Evolutionary conservation across 1,284 basidiomycete genomes (phyloP).

Genomic region (Marasmius oreades): DNA sequence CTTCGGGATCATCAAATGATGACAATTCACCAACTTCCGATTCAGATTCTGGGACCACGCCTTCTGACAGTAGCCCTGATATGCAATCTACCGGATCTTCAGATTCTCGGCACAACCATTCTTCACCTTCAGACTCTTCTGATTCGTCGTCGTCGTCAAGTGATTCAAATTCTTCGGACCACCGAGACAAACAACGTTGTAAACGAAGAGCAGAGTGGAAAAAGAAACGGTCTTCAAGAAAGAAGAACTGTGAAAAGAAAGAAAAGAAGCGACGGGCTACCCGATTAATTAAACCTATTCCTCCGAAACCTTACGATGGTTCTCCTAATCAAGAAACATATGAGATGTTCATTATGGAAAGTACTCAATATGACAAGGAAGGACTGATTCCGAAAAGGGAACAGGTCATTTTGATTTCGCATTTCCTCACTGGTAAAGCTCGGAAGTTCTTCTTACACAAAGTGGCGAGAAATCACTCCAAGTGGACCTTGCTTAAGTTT

Average conservation of each 20-base stretch:
- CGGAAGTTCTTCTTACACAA: conserved; percentile 6
- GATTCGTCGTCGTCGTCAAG: too few relatives aligned
- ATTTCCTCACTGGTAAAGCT: not conserved
- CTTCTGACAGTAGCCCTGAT: not conserved
- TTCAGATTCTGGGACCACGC: not conserved
- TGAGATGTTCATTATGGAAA: conserved; percentile 3
- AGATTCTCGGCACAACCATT: too few relatives aligned
- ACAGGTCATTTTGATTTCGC: not conserved
- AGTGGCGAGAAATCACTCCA: not conserved
- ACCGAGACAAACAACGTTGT: not conserved
- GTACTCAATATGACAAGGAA: not conserved
- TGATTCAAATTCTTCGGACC: too few relatives aligned
- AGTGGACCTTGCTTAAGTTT: conserved; percentile 1
- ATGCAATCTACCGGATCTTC: too few relatives aligned
- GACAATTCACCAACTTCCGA: too few relatives aligned
- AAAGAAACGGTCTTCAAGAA: not conserved
- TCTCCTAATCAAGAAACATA: conserved; percentile 6
- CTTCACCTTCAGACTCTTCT: too few relatives aligned
- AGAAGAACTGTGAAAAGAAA: not conserved
- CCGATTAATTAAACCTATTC: not conserved
- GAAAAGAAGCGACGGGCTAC: too few relatives aligned
- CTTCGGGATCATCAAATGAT: not conserved
- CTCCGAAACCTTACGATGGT: conserved; percentile 7
- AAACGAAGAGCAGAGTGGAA: not conserved
- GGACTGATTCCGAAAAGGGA: conserved; percentile 3